Evolutionary conservation across 2,329 filamentous ascomycete species (phyloP), one percentile per base, ranked within the genome.

Genomic region (Juglanconis sp.): DNA sequence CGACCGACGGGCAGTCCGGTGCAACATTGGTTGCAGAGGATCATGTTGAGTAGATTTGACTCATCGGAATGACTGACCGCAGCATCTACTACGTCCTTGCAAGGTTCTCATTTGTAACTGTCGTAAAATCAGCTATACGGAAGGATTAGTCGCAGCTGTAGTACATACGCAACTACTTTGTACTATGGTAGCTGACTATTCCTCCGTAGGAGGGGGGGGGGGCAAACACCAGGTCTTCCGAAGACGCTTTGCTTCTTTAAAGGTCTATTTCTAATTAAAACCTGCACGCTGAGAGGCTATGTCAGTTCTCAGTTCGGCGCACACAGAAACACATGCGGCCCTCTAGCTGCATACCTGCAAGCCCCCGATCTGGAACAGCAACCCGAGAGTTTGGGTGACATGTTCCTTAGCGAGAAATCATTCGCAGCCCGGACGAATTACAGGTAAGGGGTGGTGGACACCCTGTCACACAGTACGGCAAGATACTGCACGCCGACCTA

Each of bases 341-440:
- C 46, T 49, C 54, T 56, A 49, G 54, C 44, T 50, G 53, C 57
- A 63, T 42, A 60, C 40, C 53, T 60, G 53, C 60, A 62, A 57
- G 54, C 57, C 57, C 55, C 61, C 53, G 57, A 63, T 63, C 61
- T 60, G 61, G 61, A 60, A 52, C 53, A 60, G 9, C 61, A 54
- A 60, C 61, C 61, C 61, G 61, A 63, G 57, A 32, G 58, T 32
- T 59, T 60, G 61, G 61, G 57, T 57, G 53, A 57, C 61, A 57
- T 52, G 53, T 35, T 40, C 49, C 30, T 60, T 49, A 52, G 57
- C 61, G 57, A 60, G 49, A 48, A 49, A 36, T 46, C 56, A 57
- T 58, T 54, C 46, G 59, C 59, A 38, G 46, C 49, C 36, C 31
- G 35, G 57, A 56, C 56, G 60, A 62, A 59, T 62, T 36, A 44